Base-by-base conservation (phyloP, 495 filamentous ascomycete genomes). In the Parathielavia appendiculata region DNA sequence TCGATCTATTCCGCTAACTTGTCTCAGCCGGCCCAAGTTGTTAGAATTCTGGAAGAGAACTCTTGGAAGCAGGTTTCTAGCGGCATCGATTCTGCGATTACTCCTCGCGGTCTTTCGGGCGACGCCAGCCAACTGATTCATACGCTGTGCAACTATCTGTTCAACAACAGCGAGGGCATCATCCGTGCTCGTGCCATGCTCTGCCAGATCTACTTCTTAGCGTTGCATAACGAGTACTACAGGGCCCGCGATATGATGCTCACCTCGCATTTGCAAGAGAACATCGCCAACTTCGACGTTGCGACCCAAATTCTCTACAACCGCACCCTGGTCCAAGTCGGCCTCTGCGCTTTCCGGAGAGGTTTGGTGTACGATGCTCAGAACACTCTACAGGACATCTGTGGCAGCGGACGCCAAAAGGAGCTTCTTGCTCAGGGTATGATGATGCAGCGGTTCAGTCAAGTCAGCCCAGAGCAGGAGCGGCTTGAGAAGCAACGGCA, bases 221-320 rank as follows among this genome's bases (percentile, higher is more conserved):
- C 93, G 36, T 81, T 97, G 46, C 93, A 98, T 71, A 92, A 97
- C 72, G 85, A 96, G 57, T 97, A 97, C 80, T 97, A 95, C 81
- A 88, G 87, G 67, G 88, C 93, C 66, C 90, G 95, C 64, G 93
- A 99, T 72, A 89, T 97, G 85, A 92, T 97, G 87, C 83, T 99
- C 69, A 97, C 97, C 88, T 97, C 95, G n/a, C 93, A 99, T 76
- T 76, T 99, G 66, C 90, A 96, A 68, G 93, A 99, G 76, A 95
- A 85, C 61, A 97, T 97, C 72, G 77, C 81, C 72, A 95, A 86
- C 73, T 97, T 97, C 71, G 93, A 97, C 66, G 86, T 99, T 65
- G 88, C 85, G 74, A 96, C 89, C 36, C 93, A 99, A 74, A 99
- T 99, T 60, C 88, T 97, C 55, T 99, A 92, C 85, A 99, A 99